Base-by-base conservation (phyloP, 2,329 filamentous ascomycete genomes). In the Pyricularia grisea region DNA sequence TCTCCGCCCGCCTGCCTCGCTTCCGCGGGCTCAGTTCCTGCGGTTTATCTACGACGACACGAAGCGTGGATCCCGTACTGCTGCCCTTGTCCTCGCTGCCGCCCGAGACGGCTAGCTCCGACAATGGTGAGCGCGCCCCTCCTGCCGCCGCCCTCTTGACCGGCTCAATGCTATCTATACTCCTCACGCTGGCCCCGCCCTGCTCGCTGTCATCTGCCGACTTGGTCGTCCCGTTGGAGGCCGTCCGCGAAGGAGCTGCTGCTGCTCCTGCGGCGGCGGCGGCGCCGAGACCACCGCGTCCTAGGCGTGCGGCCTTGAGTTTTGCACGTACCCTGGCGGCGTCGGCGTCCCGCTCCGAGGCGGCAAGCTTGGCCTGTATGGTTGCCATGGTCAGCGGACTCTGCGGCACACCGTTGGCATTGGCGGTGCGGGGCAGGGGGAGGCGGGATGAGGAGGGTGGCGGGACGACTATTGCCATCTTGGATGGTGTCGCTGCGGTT, bases 321-420 rank as follows among this genome's bases (percentile, higher is more conserved):
- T 89, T 90, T 2, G 88, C 88, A 3, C 87, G 80, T 0, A 89
- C 86, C 28, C 87, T 82, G 1, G 87, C 87, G 1, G 87, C 87
- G 71, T 89, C 87, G 4, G 88, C 88, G 68, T 89, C 87, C 23
- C 85, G 81, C 72, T 90, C 88, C 0, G 87, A 86, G 1, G 88
- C 87, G 0, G 87, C 88, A 0, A 90, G 80, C 76, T 90, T 90
- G 31, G 87, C 86, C 0, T 86, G 84, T 71, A 90, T 90, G 42
- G 80, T 83, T 10, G 86, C 85, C 83, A 88, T 88, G 25, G 84
- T 88, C 3, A 89, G 76, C 0, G 87, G 87, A 31, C 83, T 87
- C 71, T 88, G 86, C 66, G 84, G 82, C 33, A 69, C 5, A 80
- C 78, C 1, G 76, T 72, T 70, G 28, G 69, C 74, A 28, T 80